These are phyloP conservation scores for Microdochium trichocladiopsis DNA, from an alignment of 2,329 filamentous ascomycete species.

Conservation along the genomic window DNA sequence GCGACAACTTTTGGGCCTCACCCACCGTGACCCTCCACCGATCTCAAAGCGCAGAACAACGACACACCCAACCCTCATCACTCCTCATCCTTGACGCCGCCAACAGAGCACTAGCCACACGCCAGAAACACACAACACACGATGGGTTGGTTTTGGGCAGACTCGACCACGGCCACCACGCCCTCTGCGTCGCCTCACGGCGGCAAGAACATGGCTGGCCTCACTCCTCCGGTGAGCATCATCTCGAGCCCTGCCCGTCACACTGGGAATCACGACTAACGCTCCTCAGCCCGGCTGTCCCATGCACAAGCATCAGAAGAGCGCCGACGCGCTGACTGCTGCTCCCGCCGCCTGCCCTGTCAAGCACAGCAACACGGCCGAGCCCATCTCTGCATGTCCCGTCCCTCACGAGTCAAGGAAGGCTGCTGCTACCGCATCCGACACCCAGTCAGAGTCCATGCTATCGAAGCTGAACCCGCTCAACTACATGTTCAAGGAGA, in stretches of 20 bases:
- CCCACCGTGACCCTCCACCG: not conserved
- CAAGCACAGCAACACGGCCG: constrained; percentile 15
- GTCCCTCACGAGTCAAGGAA: constrained; percentile 31
- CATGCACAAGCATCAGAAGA: constrained; percentile 45
- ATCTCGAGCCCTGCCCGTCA: not conserved
- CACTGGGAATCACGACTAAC: not conserved
- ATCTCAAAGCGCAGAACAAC: not conserved
- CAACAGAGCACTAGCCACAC: not conserved
- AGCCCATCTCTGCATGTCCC: constrained; percentile 33
- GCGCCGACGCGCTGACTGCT: constrained; percentile 35
- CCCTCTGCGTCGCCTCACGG: constrained; percentile 4
- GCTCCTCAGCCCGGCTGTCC: constrained; percentile 43
- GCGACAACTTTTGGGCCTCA: too few relatives aligned
- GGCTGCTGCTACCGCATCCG: constrained; percentile 13
- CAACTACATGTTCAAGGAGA: constrained; percentile 90
- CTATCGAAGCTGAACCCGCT: constrained; percentile 58
- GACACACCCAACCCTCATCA: not conserved
- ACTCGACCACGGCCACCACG: constrained; percentile 27
- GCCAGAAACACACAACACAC: not conserved
- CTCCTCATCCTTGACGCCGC: not conserved
- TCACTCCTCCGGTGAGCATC: constrained; percentile 9
- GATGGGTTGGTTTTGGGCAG: constrained; percentile 63
- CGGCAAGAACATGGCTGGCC: constrained; percentile 2
- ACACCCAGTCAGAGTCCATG: constrained; percentile 32
- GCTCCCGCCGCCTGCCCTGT: constrained; percentile 19